Evolutionary conservation across 805 yeast genomes (phyloP), one percentile per base, ranked within the genome.

Genomic region (Ogataea nonfermentans): DNA sequence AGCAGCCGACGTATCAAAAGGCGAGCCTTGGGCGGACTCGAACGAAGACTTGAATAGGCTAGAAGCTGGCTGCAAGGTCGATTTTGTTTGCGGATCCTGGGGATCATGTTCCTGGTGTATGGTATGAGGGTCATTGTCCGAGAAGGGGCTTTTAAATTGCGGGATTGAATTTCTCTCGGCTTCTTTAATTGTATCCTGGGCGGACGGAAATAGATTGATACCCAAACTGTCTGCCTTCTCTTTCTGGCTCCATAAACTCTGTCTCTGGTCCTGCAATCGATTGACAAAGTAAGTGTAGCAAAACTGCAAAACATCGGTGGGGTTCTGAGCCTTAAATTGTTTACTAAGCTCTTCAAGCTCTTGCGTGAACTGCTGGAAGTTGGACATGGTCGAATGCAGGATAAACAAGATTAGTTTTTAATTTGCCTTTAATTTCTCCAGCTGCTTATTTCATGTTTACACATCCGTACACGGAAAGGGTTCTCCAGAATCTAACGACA

Each of bases 261-360:
- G 55, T 55, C 85, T 70, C 55, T 81, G 85, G 22, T 73, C 71
- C 49, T 78, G 80, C 43, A 84, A 65, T 43, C 81, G 75, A 34
- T 69, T 59, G 55, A 74, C 75, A 66, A 85, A 85, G 61, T 81
- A 82, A 61, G 79, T 75, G 40, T 85, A 82, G 53, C 90, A 81
- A 63, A 84, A 85, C 55, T 84, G 89, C 42, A 85, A 59, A 9
- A 84, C 66, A 55, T 84, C 91, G 10, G 67, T 56, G 1, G 95
- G 95, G 51, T 80, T 75, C 35, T 71, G 67, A 30, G 59, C 58
- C 32, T 66, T 65, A 37, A 77, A 59, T 55, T 79, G 84, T 55
- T 70, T 73, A 59, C 79, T 81, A 57, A 83, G 78, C 46, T 71
- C 77, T 51, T 74, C 73, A 59, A 84, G 69, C 61, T 81, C 90